Evolutionary conservation across 768 basidiomycete species (phyloP), one percentile per base, ranked within the genome.

Genomic region (Mycena capillaripes): DNA sequence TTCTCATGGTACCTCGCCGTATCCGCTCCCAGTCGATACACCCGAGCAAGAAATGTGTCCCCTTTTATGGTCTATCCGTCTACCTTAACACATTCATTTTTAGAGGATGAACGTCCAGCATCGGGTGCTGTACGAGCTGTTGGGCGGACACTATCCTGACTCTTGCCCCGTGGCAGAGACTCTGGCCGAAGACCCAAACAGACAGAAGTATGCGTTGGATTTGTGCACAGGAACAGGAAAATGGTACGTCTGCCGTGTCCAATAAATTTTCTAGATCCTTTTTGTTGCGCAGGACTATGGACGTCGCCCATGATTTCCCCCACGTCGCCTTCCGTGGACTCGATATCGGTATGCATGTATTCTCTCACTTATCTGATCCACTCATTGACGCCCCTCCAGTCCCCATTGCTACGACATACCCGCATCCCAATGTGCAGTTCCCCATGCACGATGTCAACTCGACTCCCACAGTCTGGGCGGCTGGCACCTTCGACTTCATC

Each of bases 201-300:
- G 84, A 66, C 84, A 82, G 58, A 88, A 83, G 79, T 85, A 86
- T 70, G 92, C 86, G 52, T 84, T 96, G 57, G 94, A 96, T 80
- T 77, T 95, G n/a, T 91, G 94, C 73, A 93, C 91, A 10, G 94
- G 94, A 21, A 92, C 87, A 21, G 94, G 94, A 8, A 82, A 78
- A 81, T 96, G 94, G 94, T 93, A 72, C 65, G 94, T 92, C 70
- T 66, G n/a, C 73, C 60, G 66, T 77, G 71, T 72, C 69, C 57
- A 57, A 66, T 68, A 61, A 72, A 61, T 73, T 71, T 78, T 75
- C 68, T 25, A 27, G 17, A 19, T 25, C 19, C 16, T 52, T 4
- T 32, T 46, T 36, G 92, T 95, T 91, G 92, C 92, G 64, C 80
- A 78, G 55, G 84, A 85, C 57, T n/a, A n/a, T n/a, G n/a, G n/a